Base-by-base conservation (phyloP, 2,329 filamentous ascomycete species). In the Colletotrichum magnum region DNA sequence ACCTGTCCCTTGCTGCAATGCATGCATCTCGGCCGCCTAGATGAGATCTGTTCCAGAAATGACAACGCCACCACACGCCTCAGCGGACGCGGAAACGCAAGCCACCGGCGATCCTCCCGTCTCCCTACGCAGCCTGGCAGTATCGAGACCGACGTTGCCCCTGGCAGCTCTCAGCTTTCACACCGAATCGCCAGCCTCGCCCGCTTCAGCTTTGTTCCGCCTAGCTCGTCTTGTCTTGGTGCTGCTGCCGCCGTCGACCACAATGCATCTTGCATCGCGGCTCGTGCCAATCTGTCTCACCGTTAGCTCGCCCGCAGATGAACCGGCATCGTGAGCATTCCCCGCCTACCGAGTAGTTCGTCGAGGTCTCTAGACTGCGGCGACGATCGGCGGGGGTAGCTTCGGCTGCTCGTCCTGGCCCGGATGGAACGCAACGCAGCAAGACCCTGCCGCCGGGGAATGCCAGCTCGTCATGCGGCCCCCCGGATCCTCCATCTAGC, bases 241-340 rank as follows among this genome's bases (percentile, higher is more conserved):
- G 7, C n/a, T 45, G 1, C 16, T 7, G 15, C 6, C 15, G 13
- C 21, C 58, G n/a, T 15, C 12, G 45, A 48, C 32, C 58, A 21
- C 15, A 28, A 36, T 36, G 32, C 32, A 41, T 58, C 48, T 16
- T 47, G 39, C 26, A 51, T 58, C 51, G 52, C 45, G 53, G 24
- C 58, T 52, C 58, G 39, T 43, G 63, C 54, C 56, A 60, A 50
- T 47, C 47, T 64, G 59, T 68, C 64, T 68, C 45, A 58, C 54
- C 21, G 15, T 32, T 43, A 45, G 16, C 54, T 39, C 54, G 24
- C 54, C 21, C 24, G 48, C 24, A 47, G 45, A n/a, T 32, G 39
- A 21, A 7, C 26, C 24, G 54, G n/a, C 32, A 28, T 58, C 54
- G 16, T n/a, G 54, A 45, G 41, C 54, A 26, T 58, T 43, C 41